Evolutionary conservation across 225 moss, liverwort and hornwort genomes (phyloP).

Genomic region (Thuidium tamariscinum): DNA sequence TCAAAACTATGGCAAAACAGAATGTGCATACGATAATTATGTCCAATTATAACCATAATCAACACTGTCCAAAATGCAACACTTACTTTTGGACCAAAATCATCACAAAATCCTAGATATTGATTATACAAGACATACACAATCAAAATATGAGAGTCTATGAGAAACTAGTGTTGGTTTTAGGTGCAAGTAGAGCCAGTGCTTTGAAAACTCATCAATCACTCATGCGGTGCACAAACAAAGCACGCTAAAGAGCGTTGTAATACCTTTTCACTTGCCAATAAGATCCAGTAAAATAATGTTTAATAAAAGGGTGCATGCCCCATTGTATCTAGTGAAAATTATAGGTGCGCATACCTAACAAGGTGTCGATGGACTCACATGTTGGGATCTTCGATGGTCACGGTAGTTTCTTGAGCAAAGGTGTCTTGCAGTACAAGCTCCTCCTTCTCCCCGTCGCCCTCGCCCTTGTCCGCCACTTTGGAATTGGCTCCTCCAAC

Average conservation of each 20-base stretch:
- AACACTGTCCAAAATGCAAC: not conserved
- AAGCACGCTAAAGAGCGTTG: not conserved
- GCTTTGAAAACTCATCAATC: not conserved
- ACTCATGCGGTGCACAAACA: not conserved
- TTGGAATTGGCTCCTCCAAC: slow-evolving; percentile 34
- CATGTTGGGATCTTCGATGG: slow-evolving; percentile 97
- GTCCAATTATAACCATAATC: not conserved
- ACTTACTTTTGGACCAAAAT: not conserved
- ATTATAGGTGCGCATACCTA: not conserved
- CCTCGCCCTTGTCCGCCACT: slow-evolving; percentile 61
- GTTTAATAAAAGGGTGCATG: not conserved
- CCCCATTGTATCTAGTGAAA: not conserved
- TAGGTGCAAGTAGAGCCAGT: too few relatives aligned
- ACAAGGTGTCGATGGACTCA: slow-evolving; percentile 1
- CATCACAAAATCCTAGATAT: not conserved
- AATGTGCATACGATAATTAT: not conserved
- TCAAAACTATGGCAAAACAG: not conserved
- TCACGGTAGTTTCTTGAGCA: slow-evolving; percentile 39
- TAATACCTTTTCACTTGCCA: not conserved
- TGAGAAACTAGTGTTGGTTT: not conserved
- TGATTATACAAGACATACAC: not conserved
- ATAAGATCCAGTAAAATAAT: not conserved
- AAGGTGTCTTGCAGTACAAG: slow-evolving; percentile 84
- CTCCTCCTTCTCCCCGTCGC: slow-evolving; percentile 92
- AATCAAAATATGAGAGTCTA: not conserved